Base-by-base conservation (phyloP, 306 rosid genomes). In the Inga laurina region DNA sequence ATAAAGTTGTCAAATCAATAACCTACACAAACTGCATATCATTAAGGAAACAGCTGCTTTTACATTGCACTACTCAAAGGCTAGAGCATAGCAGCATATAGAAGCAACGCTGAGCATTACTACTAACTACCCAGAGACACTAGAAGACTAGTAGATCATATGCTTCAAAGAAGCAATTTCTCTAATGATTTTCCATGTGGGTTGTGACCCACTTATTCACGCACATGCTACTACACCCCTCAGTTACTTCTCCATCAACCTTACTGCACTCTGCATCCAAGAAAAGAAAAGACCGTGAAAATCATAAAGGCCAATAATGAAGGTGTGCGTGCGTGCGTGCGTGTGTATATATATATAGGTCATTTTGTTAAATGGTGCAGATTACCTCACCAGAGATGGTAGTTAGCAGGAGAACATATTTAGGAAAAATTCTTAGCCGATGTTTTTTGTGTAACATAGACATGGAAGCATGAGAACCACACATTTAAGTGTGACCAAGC, bases 231-330 rank as follows among this genome's bases (percentile, higher is more conserved):
- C 74, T 59, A 30, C 79, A 68, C 27, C 34, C 80, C 13, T 62
- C 66, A 68, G 30, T 30, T 44, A 16, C 59, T 77, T 12, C 56
- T 59, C 52, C 68, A 10, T 68, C 85, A 54, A 82, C 79, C 85
- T 88, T 48, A 88, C 76, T 76, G 79, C 68, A 88, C 90, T 4
- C 88, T 88, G 88, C 87, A 79, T 72, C 77, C 54, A 37, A 71
- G 65, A 41, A 37, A 45, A 30, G 11, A 39, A 39, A 48, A 34
- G 19, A 30, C 14, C 54, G 15, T 62, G 18, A 48, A 10, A 83
- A 12, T 61, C 22, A 76, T 13, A 24, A 74, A 21, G 37, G 48
- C 3, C 32, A 4, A 65, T 18, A 10, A 77, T 30, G 19, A 32
- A 78, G 39, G 32, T 16, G 18, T 68, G 34, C 3, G 34, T 32